Evolutionary conservation across 805 yeast species (phyloP).

Genomic region (Peterozyma toletana): DNA sequence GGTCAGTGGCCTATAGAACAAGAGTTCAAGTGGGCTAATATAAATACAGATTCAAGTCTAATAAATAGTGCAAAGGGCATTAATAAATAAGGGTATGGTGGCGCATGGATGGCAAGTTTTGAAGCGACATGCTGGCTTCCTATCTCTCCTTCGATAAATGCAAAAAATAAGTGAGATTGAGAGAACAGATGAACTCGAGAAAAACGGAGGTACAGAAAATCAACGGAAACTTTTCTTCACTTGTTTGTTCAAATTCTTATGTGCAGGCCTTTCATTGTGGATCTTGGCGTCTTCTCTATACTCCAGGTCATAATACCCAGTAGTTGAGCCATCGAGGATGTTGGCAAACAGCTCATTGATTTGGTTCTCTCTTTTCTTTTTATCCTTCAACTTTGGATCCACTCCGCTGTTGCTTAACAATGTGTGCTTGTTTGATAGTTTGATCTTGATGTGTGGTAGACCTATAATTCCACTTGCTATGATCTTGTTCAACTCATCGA

Average conservation of each 20-base stretch:
- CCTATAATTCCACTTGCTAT: background rate
- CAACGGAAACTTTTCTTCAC: conserved; percentile 2
- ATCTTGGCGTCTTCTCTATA: background rate
- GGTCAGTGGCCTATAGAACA: no score
- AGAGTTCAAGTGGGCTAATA: no score
- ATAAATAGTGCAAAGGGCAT: no score
- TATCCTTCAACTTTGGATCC: background rate
- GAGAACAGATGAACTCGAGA: no score
- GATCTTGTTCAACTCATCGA: background rate
- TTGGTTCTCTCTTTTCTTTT: conserved; percentile 1
- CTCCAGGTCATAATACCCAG: conserved; percentile 2
- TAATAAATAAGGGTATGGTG: no score
- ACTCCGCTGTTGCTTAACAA: background rate
- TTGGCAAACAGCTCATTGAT: conserved; percentile 2
- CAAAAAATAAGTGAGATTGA: no score
- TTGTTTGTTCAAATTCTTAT: conserved; percentile 1
- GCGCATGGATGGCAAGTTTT: no score
- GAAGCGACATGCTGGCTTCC: no score
- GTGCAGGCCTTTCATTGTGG: background rate
- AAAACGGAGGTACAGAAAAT: no score
- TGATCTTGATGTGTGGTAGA: background rate
- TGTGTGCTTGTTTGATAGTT: background rate
- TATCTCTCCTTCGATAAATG: no score
- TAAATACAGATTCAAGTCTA: no score
- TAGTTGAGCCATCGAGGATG: conserved; percentile 5